These are phyloP conservation scores for Cyberlindnera japonica DNA, from an alignment of 805 yeast species.

Conservation along the genomic window DNA sequence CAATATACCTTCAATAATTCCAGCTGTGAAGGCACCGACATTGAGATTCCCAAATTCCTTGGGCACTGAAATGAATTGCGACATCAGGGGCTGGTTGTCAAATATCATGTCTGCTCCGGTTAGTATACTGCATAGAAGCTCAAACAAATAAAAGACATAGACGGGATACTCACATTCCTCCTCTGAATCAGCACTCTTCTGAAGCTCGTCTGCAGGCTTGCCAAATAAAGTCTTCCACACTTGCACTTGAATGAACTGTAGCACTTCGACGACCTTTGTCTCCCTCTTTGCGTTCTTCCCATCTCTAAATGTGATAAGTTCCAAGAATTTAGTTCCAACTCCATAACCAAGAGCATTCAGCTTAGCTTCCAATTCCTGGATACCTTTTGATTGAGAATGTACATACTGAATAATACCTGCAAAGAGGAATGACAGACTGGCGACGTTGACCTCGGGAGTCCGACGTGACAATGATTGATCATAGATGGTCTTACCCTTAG, in stretches of 20 bases:
- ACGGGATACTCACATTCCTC: slow-evolving; percentile 38
- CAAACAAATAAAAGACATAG: neutral
- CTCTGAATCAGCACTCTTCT: slow-evolving; percentile 64
- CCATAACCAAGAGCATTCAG: slow-evolving; percentile 74
- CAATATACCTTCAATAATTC: slow-evolving; percentile 77
- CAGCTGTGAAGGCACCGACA: slow-evolving; percentile 82
- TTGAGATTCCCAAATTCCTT: slow-evolving; percentile 73
- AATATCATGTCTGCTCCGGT: slow-evolving; percentile 39
- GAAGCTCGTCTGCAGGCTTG: slow-evolving; percentile 67
- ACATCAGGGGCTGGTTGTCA: slow-evolving; percentile 67
- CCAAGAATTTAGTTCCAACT: slow-evolving; percentile 69
- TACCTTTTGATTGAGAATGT: slow-evolving; percentile 57
- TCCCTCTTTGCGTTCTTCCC: slow-evolving; percentile 68
- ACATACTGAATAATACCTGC: slow-evolving; percentile 67
- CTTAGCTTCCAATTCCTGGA: slow-evolving; percentile 59
- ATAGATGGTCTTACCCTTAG: slow-evolving; percentile 39
- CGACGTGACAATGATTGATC: slow-evolving; percentile 68
- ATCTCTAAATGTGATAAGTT: slow-evolving; percentile 64
- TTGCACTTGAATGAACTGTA: slow-evolving; percentile 67
- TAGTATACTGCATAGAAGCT: too few species aligned
- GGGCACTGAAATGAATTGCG: slow-evolving; percentile 75
- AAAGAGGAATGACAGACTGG: slow-evolving; percentile 66
- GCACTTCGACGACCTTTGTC: slow-evolving; percentile 56
- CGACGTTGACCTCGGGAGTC: slow-evolving; percentile 60
- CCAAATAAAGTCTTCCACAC: slow-evolving; percentile 78